Conservation (phyloP, 1,284 basidiomycete species). For the Chalciporus sp. region DNA sequence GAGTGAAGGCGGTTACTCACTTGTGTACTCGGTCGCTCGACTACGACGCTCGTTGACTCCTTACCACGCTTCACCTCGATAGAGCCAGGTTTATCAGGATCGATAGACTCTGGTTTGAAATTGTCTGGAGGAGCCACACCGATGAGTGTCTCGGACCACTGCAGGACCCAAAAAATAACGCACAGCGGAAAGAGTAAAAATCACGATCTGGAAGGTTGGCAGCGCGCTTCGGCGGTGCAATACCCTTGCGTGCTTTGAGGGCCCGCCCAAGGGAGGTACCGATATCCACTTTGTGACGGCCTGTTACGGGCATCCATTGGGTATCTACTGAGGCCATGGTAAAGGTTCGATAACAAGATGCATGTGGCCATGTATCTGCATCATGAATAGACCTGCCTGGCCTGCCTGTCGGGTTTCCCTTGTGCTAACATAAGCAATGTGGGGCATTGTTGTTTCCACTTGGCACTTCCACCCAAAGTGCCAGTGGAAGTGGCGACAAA, state of each 20-base stretch:
- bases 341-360: constrained; percentile 28
- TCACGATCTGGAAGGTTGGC: constrained; percentile 56
- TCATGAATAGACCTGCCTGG: constrained; percentile 21
- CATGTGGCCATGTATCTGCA: constrained; percentile 14
- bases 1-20: constrained; percentile 35
- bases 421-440: constrained; percentile 32
- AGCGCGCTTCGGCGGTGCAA: constrained; percentile 43
- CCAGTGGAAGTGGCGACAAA: not conserved
- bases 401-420: constrained; percentile 3
- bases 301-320: constrained; percentile 58
- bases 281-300: constrained; percentile 54
- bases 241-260: constrained; percentile 61
- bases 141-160: constrained; percentile 5
- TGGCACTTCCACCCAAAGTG: no score
- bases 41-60: constrained; percentile 50
- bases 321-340: constrained; percentile 47
- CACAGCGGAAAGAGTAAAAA: constrained; percentile 74
- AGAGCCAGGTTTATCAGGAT: constrained; percentile 60
- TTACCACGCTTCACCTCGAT: constrained; percentile 57
- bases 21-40: constrained; percentile 66
- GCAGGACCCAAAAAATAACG: constrained; percentile 29
- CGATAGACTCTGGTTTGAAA: constrained; percentile 72
- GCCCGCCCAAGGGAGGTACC: constrained; percentile 59
- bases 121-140: constrained; percentile 50
- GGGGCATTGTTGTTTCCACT: not conserved